phyloP scores from a whole-genome alignment of 2,329 filamentous ascomycete species.

The Claviceps africana region DNA sequence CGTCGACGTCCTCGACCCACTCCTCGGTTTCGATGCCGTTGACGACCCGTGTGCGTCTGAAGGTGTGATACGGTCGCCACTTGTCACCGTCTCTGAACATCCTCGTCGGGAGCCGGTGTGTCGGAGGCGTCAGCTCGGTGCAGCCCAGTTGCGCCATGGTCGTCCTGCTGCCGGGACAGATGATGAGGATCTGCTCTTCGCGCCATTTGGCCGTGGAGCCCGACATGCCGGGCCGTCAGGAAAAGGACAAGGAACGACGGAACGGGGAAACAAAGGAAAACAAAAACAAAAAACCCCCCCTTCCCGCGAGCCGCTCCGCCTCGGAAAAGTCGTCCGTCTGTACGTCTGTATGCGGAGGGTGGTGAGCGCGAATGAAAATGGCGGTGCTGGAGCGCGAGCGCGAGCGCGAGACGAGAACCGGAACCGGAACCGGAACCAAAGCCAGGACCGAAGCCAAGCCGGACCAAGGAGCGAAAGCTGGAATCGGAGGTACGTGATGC shows the following conservation, averaged over 20 bases:
- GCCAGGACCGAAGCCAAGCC: no score
- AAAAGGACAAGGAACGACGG: no score
- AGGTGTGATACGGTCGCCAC: slow-evolving; percentile 62
- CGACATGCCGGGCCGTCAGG: slow-evolving; percentile 37
- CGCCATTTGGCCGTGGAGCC: slow-evolving; percentile 44
- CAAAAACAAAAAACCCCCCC: neutral
- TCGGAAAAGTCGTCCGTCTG: neutral
- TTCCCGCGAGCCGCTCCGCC: neutral
- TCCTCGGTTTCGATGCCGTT: slow-evolving; percentile 44
- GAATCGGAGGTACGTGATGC: no score
- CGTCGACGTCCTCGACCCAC: slow-evolving; percentile 80
- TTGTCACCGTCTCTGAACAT: slow-evolving; percentile 87
- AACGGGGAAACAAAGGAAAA: no score
- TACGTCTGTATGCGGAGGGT: neutral
- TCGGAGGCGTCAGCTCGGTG: slow-evolving; percentile 81
- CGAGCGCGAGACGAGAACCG: no score
- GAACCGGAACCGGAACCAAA: no score
- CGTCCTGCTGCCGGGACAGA: slow-evolving; percentile 74
- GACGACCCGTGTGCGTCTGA: slow-evolving; percentile 42
- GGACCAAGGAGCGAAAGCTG: no score
- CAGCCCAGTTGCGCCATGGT: slow-evolving; percentile 86
- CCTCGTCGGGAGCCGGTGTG: slow-evolving; percentile 73
- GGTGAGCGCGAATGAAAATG: no score
- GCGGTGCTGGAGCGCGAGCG: no score
- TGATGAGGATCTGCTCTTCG: slow-evolving; percentile 53